Evolutionary conservation across 176 grass and related monocot species (phyloP).

Genomic region (Secale cereale): DNA sequence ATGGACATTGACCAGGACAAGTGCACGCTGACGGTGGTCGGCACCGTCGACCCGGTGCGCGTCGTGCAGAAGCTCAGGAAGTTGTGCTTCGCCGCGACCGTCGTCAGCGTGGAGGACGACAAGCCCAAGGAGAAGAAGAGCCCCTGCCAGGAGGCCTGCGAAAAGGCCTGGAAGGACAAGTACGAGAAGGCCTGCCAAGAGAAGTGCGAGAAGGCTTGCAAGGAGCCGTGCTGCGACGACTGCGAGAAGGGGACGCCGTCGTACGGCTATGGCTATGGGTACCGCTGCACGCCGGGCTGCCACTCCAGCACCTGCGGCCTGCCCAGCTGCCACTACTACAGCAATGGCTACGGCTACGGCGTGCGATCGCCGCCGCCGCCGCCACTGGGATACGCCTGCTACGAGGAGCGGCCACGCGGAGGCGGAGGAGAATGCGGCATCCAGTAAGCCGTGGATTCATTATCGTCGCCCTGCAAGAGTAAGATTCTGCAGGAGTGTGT

Average conservation of each 20-base stretch:
- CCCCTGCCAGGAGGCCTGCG: slow-evolving; percentile 35
- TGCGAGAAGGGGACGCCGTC: neutral
- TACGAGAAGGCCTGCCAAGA: slow-evolving; percentile 24
- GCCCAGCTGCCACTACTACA: neutral
- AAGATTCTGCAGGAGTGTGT: neutral
- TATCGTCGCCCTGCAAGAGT: neutral
- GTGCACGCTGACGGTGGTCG: slow-evolving; percentile 62
- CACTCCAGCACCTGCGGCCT: neutral
- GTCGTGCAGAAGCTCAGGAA: slow-evolving; percentile 42
- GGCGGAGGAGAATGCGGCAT: slow-evolving; percentile 26
- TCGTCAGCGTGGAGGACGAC: slow-evolving; percentile 45
- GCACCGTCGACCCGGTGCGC: slow-evolving; percentile 41
- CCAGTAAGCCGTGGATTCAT: slow-evolving; percentile 23
- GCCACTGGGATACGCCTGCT: neutral
- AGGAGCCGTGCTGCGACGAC: neutral
- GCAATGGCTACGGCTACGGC: neutral
- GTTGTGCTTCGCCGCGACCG: slow-evolving; percentile 18
- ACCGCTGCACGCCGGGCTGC: slow-evolving; percentile 6
- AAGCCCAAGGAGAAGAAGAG: slow-evolving; percentile 42
- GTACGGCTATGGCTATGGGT: neutral
- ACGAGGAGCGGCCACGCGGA: slow-evolving; percentile 1
- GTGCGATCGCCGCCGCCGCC: neutral
- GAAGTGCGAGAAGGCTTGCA: slow-evolving; percentile 5
- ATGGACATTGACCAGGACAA: slow-evolving; percentile 44
- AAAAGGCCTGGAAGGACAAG: slow-evolving; percentile 42